These are phyloP conservation scores for Inga leiocalycina DNA, from an alignment of 306 rosid species.

Conservation along the genomic window DNA sequence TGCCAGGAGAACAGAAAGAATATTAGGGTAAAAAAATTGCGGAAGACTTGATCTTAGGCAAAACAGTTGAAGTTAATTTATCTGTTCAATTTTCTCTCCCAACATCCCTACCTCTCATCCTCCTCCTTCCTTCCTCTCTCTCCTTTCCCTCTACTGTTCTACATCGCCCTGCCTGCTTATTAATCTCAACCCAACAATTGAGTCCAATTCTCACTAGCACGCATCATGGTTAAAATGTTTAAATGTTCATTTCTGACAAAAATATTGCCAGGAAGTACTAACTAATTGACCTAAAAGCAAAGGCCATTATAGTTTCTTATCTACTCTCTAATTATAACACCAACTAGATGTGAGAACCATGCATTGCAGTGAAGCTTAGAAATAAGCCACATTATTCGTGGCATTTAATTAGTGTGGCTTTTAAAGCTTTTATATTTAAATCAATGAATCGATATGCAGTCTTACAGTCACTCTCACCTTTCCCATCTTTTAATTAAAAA, in stretches of 20 bases:
- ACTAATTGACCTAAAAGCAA: background rate
- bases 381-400: background rate
- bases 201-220: background rate
- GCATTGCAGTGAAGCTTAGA: background rate
- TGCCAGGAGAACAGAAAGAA: background rate
- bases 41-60: background rate
- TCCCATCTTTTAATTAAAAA: background rate
- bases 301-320: background rate
- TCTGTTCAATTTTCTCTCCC: background rate
- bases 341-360: background rate
- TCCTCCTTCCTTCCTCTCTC: background rate
- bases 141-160: background rate
- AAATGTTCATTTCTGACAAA: background rate
- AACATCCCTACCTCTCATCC: background rate
- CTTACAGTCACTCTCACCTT: background rate
- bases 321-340: background rate
- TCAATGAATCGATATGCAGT: background rate
- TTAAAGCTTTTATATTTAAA: background rate
- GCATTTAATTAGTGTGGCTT: background rate
- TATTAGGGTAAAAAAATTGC: background rate
- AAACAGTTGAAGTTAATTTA: background rate
- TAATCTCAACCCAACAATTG: background rate
- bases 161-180: background rate
- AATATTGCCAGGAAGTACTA: background rate
- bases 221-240: background rate